Base-by-base conservation (phyloP, 2,329 filamentous ascomycete genomes). In the Seiridium cupressi region DNA sequence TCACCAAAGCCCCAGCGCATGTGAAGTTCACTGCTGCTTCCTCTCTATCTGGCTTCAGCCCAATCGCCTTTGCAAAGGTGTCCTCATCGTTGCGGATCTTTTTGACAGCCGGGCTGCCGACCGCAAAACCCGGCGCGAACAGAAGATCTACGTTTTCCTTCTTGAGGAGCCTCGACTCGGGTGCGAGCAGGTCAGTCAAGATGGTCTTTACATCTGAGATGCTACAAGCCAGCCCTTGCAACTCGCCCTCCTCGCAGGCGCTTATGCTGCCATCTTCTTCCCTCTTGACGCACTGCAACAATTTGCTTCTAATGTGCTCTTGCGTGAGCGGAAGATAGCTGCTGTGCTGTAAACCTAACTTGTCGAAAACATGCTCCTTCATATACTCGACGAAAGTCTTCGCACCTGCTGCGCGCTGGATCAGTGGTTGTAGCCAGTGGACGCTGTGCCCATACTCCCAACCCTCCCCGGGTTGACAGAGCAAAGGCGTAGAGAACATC, bases 101-200 rank as follows among this genome's bases (percentile, higher is more conserved):
- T 26, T 40, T 26, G 13, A 70, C 61, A 62, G 65, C 11, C 44
- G n/a, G 34, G 62, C 49, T 66, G 48, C 34, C 64, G 62, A 46
- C 65, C 2, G 61, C 69, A 0, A 86, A 74, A 47, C 81, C 81
- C 0, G 81, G 74, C 57, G 70, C 65, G 63, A 84, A 84, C 69
- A 86, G 74, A 51, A 73, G 64, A 1, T 77, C 72, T 0, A 79
- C 73, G 0, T 75, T 81, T 3, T 69, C 68, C 0, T 73, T 70
- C 31, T 69, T 74, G 7, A 86, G 73, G 0, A 86, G 63, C 51
- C 74, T 79, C 65, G 8, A 85, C 66, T 40, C 75, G 75, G 57
- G 78, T 61, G 60, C 79, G 84, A 34, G 80, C 75, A 0, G 62
- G 36, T 58, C 55, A 7, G 32, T 9, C 32, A 58, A n/a, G 6